Conservation (phyloP, 306 rosid genomes). For the Hippophae gyantsensis region DNA sequence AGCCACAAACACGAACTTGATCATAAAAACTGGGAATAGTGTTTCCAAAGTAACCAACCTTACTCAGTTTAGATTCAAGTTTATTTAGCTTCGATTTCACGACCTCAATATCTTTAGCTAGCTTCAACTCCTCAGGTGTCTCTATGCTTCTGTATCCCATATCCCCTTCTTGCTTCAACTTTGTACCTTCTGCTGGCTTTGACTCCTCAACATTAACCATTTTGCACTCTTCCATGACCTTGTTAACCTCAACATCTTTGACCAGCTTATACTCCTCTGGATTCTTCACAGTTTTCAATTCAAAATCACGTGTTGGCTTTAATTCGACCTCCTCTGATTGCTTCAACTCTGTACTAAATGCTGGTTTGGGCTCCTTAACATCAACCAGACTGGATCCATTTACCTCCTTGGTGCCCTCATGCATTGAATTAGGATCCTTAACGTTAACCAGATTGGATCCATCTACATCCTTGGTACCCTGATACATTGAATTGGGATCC, state of each 20-base stretch:
- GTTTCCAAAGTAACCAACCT: slow-evolving; percentile 46
- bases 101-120: slow-evolving; percentile 57
- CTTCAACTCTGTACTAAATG: slow-evolving; percentile 16
- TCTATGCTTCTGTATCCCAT: slow-evolving; percentile 26
- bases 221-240: slow-evolving; percentile 22
- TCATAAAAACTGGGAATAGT: background rate
- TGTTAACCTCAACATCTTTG: background rate
- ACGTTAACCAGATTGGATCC: too few relatives aligned
- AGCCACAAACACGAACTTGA: slow-evolving; percentile 9
- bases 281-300: background rate
- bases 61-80: slow-evolving; percentile 64
- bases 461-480: too few relatives aligned
- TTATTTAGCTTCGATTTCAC: slow-evolving; percentile 59
- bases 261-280: slow-evolving; percentile 14
- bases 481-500: too few relatives aligned
- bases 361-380: slow-evolving; percentile 14
- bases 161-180: slow-evolving; percentile 15
- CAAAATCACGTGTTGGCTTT: slow-evolving; percentile 5
- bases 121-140: slow-evolving; percentile 29
- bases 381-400: too few relatives aligned
- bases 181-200: slow-evolving; percentile 15
- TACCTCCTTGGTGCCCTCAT: too few relatives aligned
- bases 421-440: too few relatives aligned
- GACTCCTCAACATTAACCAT: slow-evolving; percentile 20
- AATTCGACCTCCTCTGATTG: slow-evolving; percentile 11